Base-by-base conservation (phyloP, 768 basidiomycete species). In the Trametes coccinea region DNA sequence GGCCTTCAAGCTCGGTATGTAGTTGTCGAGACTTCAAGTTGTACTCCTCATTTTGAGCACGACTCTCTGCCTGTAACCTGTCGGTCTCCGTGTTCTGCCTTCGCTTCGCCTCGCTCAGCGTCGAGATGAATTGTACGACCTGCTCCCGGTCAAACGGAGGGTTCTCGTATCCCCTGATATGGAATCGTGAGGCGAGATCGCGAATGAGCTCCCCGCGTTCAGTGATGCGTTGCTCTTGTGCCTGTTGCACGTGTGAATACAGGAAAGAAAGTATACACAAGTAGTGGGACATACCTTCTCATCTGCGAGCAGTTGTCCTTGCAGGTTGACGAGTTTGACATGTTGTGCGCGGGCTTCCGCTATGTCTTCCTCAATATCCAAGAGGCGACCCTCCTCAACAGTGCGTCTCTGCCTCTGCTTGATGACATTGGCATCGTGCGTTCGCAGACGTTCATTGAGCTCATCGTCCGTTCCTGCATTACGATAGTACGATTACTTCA, bases 201-300 rank as follows among this genome's bases (percentile, higher is more conserved):
- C 83, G 84, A 57, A 98, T 87, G 27, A 88, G 76, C 13, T 80
- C 78, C 71, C 95, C 94, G 33, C 95, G 86, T 4, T 87, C 85
- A 2, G 71, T 67, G 41, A 95, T 74, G 29, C 89, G 86, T 48
- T 82, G 78, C 55, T 87, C 84, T 74, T 96, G 91, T 13, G 84
- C 84, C 93, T 96, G 61, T 54, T 16, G 41, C 9, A 44, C 2
- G 5, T 29, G 10, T 39, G 13, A 47, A 37, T 49, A 5, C 2
- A 22, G 43, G 13, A 47, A 44, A 5, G 29, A 33, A 31, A 31
- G 27, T 13, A 16, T 22, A 29, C 11, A 37, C 6, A 2, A 6
- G 54, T 31, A 6, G 1, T 57, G 13, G 53, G 16, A 31, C 53
- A 37, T 61, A 88, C 93, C 76, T 91, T 86, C 44, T 87, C 85